These are phyloP conservation scores for Syzygium syzygioides DNA, from an alignment of 441 rosid species.

Conservation along the genomic window DNA sequence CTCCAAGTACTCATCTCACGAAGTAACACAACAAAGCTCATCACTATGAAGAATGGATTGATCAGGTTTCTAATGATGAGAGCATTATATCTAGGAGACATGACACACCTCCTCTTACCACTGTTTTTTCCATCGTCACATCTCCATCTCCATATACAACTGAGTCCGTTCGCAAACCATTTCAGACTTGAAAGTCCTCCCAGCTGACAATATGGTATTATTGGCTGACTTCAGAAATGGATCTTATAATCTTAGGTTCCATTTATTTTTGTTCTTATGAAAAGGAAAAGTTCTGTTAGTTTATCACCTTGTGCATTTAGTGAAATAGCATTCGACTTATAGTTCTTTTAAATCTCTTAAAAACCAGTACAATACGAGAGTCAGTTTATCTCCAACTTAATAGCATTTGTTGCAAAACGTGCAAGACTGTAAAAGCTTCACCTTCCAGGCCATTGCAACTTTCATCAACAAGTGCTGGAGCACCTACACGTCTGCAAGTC, in stretches of 20 bases:
- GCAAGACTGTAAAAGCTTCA: background rate
- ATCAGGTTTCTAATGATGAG: no score
- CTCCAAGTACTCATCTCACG: no score
- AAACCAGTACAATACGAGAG: background rate
- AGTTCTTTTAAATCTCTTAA: background rate
- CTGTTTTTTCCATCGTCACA: no score
- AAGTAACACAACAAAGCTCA: no score
- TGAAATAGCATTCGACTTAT: background rate
- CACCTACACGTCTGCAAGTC: background rate
- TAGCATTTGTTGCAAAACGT: background rate
- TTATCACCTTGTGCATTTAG: background rate
- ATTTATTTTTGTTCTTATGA: background rate
- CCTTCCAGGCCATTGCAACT: background rate
- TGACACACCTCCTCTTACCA: no score
- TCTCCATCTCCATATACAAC: background rate
- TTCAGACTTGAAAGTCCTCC: background rate
- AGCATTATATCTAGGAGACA: no score
- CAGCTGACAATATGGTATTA: background rate
- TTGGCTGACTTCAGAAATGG: background rate
- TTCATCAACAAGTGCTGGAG: background rate
- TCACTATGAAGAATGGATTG: no score
- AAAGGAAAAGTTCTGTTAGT: background rate
- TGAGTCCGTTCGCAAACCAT: background rate
- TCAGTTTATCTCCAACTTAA: background rate
- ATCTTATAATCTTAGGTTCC: background rate